Evolutionary conservation across 108 stramenopile genomes (phyloP), one percentile per base, ranked within the genome.

Genomic region (Cyclostephanos tholiformis): DNA sequence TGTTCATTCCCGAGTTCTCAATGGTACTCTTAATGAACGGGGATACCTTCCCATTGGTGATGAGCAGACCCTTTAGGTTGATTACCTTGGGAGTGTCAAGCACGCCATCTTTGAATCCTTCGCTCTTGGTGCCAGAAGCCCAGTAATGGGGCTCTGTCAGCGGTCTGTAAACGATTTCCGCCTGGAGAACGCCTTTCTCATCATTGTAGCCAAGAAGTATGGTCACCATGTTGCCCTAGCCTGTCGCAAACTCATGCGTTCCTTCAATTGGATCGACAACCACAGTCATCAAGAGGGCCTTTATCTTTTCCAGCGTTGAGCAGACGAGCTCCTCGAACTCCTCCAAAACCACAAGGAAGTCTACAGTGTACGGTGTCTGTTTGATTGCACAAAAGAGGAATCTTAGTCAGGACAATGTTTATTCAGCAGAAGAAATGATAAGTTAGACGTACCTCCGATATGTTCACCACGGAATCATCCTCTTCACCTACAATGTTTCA

Each of bases 251-350:
- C 25, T 87, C 84, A 14, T 86, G 84, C 32, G 94, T 95, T 39
- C 89, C 94, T 78, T 95, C 94, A 17, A 95, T 79, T 11, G 94
- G 94, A 72, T 95, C 94, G n/a, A 95, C 84, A 56, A 91, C 88
- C 55, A 91, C 82, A 1, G 61, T 62, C 61, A 62, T 29, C n/a
- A 56, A 63, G 13, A 85, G 73, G 19, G 76, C 74, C 66, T 76
- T 58, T 26, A 76, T 27, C 35, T 59, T 55, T 25, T 19, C 27
- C 55, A 76, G 57, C 6, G 81, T 82, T 2, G 13, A n/a, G 22
- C 74, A 66, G 29, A 85, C 62, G 44, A 58, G 26, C n/a, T 63
- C 48, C 27, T 64, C 71, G 55, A 72, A 72, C 38, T 72, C 71
- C 16, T 55, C 51, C 23, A 63, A 63, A 19, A 72, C 55, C 23